Conservation (phyloP, 495 filamentous ascomycete species). For the Penicillium paxilli region DNA sequence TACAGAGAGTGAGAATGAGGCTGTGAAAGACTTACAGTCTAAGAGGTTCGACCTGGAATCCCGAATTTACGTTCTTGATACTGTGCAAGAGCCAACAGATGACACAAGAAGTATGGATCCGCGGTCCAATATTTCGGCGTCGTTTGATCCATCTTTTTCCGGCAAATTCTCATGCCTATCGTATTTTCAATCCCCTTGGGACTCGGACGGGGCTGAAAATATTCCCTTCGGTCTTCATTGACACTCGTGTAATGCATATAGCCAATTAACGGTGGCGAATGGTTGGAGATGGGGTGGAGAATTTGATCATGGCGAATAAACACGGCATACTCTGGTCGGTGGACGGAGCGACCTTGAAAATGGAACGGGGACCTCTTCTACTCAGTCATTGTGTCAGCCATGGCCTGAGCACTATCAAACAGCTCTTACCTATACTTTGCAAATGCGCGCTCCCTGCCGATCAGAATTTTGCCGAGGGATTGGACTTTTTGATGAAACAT, state of each 20-base stretch:
- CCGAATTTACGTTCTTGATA: constrained; percentile 9
- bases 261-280: constrained; percentile 7
- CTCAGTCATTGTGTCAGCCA: background rate
- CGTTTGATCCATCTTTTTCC: background rate
- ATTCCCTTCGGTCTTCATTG: constrained; percentile 3
- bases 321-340: constrained; percentile 15
- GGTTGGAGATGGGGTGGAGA: background rate
- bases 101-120: constrained; percentile 23
- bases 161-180: background rate
- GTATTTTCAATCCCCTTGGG: background rate
- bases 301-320: constrained; percentile 6
- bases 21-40: constrained; percentile 11
- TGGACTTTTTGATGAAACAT: background rate
- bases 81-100: constrained; percentile 23
- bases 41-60: background rate
- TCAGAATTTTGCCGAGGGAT: constrained; percentile 7
- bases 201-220: constrained; percentile 1
- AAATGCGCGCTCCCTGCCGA: constrained; percentile 2
- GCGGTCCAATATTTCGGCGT: constrained; percentile 19
- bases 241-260: constrained; percentile 15
- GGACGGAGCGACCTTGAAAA: constrained; percentile 12
- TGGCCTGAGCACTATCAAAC: too few species aligned
- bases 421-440: constrained; percentile 3
- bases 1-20: background rate
- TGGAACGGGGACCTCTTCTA: constrained; percentile 17